These are phyloP conservation scores for Primulina huaijiensis DNA, from an alignment of 257 asterid genomes.

Conservation along the genomic window DNA sequence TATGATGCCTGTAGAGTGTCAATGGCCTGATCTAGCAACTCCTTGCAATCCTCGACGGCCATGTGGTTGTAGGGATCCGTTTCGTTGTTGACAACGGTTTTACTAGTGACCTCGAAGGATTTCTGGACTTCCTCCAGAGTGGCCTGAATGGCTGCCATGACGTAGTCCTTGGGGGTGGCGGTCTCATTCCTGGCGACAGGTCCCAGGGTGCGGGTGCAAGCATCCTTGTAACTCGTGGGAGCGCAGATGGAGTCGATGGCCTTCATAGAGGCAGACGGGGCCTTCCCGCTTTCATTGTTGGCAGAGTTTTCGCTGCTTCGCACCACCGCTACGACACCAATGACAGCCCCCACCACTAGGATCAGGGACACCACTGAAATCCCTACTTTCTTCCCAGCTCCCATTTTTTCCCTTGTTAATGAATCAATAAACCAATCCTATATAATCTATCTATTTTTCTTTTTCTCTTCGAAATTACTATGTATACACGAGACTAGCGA, in stretches of 20 bases:
- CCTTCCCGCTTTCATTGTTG: neutral
- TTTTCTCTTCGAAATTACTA: neutral
- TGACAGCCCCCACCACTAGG: slow-evolving; percentile 54
- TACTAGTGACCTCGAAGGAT: slow-evolving; percentile 28
- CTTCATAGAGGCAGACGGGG: slow-evolving; percentile 35
- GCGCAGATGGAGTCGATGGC: slow-evolving; percentile 48
- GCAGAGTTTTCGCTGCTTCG: neutral
- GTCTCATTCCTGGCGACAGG: slow-evolving; percentile 40
- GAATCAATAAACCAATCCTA: no score
- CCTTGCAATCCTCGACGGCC: slow-evolving; percentile 62
- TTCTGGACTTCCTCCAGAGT: slow-evolving; percentile 39
- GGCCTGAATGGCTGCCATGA: slow-evolving; percentile 42
- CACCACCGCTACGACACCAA: slow-evolving; percentile 46
- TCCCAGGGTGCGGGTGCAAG: slow-evolving; percentile 46
- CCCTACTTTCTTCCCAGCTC: slow-evolving; percentile 34
- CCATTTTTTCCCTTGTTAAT: slow-evolving; percentile 26
- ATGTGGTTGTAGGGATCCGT: slow-evolving; percentile 34
- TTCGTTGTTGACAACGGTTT: slow-evolving; percentile 25
- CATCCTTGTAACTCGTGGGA: slow-evolving; percentile 41
- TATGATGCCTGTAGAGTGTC: slow-evolving; percentile 44
- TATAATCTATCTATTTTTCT: neutral
- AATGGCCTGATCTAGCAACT: slow-evolving; percentile 40
- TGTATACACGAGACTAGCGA: no score
- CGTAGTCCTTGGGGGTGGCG: slow-evolving; percentile 54
- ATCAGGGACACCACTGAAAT: slow-evolving; percentile 44